phyloP scores from a whole-genome alignment of 2,329 filamentous ascomycete genomes.

The Aspergillus niger region DNA sequence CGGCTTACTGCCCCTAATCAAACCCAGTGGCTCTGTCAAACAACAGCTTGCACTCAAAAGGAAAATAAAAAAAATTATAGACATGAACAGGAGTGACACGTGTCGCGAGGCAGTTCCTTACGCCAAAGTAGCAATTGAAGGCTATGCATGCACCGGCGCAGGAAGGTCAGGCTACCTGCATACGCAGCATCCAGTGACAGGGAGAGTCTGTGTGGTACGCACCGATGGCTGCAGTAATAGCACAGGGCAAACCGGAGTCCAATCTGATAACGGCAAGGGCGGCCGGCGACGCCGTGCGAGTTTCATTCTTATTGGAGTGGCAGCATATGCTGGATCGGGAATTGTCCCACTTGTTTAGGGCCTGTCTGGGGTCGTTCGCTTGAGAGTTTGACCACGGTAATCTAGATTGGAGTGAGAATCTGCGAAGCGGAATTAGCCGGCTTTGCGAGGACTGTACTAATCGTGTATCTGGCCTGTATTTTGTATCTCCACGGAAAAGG shows the following conservation, averaged over 20 bases:
- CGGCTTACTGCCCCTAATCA: not conserved
- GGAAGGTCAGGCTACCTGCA: not conserved
- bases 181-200: not conserved
- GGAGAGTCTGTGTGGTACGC: not conserved
- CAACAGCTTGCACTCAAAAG: not conserved
- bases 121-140: not conserved
- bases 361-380: not conserved
- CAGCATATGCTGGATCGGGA: slow-evolving; percentile 6
- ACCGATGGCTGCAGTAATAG: not conserved
- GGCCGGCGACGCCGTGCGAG: not conserved
- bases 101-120: slow-evolving; percentile 6
- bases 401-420: not conserved
- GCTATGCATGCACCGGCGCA: not conserved
- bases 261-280: slow-evolving; percentile 7
- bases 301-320: not conserved
- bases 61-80: not conserved
- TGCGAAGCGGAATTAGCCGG: slow-evolving; percentile 3
- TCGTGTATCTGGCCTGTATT: not conserved
- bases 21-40: not conserved
- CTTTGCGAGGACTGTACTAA: not conserved
- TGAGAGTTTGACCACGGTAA: slow-evolving; percentile 1
- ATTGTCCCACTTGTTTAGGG: slow-evolving; percentile 6
- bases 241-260: slow-evolving; percentile 2
- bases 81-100: not conserved
- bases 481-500: no score